A percentile compares a stretch with the other conserved stretches of the same genome.
Evolutionary conservation across 176 grass and related monocot species (phyloP).

Genomic region (Zoysia pacifica): DNA sequence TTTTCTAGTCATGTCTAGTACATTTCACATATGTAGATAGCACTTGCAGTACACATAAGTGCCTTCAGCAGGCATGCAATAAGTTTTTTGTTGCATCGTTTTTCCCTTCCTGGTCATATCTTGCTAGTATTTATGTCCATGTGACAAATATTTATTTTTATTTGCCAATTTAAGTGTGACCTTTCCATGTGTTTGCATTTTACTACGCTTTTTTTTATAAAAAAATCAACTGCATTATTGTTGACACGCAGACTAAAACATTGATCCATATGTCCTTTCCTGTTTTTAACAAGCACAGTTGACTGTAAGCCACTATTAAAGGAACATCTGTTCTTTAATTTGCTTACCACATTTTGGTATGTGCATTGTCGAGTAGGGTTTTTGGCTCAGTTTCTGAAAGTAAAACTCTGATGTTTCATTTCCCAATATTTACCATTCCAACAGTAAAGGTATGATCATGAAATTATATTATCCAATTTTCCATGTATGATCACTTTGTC

Average conservation of each 20-base stretch:
- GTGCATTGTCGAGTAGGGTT: not conserved
- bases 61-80: not conserved
- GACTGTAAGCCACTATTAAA: slow-evolving; percentile 6
- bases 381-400: not conserved
- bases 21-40: not conserved
- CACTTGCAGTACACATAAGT: slow-evolving; percentile 2
- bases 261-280: slow-evolving; percentile 21
- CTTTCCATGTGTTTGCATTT: not conserved
- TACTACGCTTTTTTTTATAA: slow-evolving; percentile 15
- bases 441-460: not conserved
- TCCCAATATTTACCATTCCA: not conserved
- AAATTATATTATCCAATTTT: not conserved
- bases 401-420: not conserved
- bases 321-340: not conserved
- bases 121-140: not conserved
- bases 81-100: not conserved
- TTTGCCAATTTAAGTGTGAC: not conserved
- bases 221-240: not conserved
- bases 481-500: not conserved
- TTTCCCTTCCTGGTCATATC: not conserved
- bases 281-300: not conserved
- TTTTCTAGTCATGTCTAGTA: not conserved
- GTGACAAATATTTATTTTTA: not conserved
- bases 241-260: not conserved
- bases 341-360: not conserved